Percentiles rank a stretch among this genome's conserved stretches.
Conservation (phyloP, 306 rosid species). For the Canavalia gladiata region DNA sequence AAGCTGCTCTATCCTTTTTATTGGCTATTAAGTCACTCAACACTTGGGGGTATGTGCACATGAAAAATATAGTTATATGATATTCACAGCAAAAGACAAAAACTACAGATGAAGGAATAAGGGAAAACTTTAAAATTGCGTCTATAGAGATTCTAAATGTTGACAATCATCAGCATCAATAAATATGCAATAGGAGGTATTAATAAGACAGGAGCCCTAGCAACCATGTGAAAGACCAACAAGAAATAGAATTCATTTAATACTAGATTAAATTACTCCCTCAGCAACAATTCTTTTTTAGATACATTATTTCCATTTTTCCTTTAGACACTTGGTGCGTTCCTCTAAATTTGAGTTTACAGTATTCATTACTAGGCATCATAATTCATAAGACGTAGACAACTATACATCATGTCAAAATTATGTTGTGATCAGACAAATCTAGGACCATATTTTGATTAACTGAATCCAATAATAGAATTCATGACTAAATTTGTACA, state of each 20-base stretch:
- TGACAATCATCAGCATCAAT: constrained; percentile 23
- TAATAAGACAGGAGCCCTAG: constrained; percentile 27
- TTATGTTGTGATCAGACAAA: not conserved
- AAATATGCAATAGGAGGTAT: constrained; percentile 19
- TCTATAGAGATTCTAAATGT: constrained; percentile 23
- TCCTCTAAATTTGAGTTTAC: not conserved
- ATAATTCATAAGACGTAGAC: not conserved
- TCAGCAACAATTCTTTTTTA: constrained; percentile 9
- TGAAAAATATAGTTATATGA: constrained; percentile 24
- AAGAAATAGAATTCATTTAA: constrained; percentile 23
- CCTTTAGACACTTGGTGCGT: not conserved
- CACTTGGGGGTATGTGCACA: not conserved
- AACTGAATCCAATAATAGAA: constrained; percentile 14
- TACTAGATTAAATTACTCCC: constrained; percentile 6
- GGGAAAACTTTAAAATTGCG: constrained; percentile 21
- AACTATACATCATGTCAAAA: not conserved
- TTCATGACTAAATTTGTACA: constrained; percentile 10
- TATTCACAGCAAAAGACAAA: constrained; percentile 36
- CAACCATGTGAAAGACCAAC: constrained; percentile 22
- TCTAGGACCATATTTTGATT: not conserved
- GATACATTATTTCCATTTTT: constrained; percentile 1
- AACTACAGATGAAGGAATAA: not conserved
- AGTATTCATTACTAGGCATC: constrained; percentile 13
- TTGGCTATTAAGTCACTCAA: constrained; percentile 36
- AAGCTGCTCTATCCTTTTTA: constrained; percentile 13